Base-by-base conservation (phyloP, 805 yeast genomes). In the Kodamaea laetipori region DNA sequence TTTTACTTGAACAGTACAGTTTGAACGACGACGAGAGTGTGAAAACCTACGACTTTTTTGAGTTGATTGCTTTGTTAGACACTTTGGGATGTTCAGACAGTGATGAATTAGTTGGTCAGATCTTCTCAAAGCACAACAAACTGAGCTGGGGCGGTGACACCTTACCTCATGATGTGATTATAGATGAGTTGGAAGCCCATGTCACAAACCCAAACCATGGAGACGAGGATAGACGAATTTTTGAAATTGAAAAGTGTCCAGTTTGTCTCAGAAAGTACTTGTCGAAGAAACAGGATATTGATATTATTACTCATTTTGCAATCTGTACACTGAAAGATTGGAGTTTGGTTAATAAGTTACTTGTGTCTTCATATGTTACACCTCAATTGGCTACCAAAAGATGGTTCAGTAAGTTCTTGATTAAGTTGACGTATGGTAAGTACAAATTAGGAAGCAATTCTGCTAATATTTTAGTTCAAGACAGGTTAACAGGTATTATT, bases 391-490 rank as follows among this genome's bases (percentile, higher is more conserved):
- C 98, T 0, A 78, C 90, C 3, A 82, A 87, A 53, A 79, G 90
- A 47, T 90, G 98, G 98, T 88, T 86, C 56, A 76, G 90, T 3
- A 89, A 86, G 55, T 77, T 86, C 2, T 68, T 90, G 44, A 84
- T 90, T 39, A 90, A 89, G 57, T 67, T 94, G 37, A 87, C 94
- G 0, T 90, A 88, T 58, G 99, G 99, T 0, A 85, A 85, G 54
- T 85, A 90, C 59, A 81, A 82, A 38, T 65, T 92, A 27, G 97
- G 97, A 2, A 60, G 71, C 31, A 88, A 92, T 58, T 89, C 95
- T 37, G 99, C 97, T 7, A 92, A 92, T 57, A 92, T 94, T 23
- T 69, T 94, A 39, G 97, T 92, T 2, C 98, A 94, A 61, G 97
- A 94, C 60, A 73, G 99, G 48, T 71, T 77, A 12, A 84, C 97